A percentile compares a stretch with the other conserved stretches of the same genome.
phyloP scores from a whole-genome alignment of 371 early-diverging fungal species.

The Chytridiales sp. region DNA sequence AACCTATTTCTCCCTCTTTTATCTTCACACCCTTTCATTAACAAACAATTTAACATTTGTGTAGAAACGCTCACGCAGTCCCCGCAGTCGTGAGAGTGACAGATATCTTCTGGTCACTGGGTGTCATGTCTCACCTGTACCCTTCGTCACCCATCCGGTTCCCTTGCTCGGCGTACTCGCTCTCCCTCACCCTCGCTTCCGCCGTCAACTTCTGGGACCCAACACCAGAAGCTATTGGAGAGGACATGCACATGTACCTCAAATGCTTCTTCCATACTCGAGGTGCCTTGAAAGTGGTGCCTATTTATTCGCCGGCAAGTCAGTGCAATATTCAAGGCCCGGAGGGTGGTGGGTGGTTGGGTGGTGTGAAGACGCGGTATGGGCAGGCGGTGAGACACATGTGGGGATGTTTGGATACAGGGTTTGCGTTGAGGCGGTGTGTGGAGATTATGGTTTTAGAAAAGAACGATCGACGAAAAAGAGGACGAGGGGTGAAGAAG shows the following conservation, averaged over 20 bases:
- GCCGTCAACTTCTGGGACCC: conserved; percentile 77
- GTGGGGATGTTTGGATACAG: conserved; percentile 52
- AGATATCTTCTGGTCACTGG: conserved; percentile 76
- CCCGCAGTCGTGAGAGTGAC: conserved; percentile 73
- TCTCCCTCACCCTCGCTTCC: conserved; percentile 67
- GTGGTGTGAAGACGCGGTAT: conserved; percentile 59
- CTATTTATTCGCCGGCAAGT: conserved; percentile 74
- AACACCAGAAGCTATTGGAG: conserved; percentile 75
- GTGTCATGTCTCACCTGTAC: conserved; percentile 76
- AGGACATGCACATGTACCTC: conserved; percentile 84
- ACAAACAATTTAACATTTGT: conserved; percentile 57
- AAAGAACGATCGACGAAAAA: too few relatives aligned
- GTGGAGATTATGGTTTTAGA: too few relatives aligned
- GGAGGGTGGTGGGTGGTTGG: conserved; percentile 41
- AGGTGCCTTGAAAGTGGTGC: conserved; percentile 60
- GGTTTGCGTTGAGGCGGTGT: conserved; percentile 42
- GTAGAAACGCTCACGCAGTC: conserved; percentile 68
- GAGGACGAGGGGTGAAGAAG: too few relatives aligned
- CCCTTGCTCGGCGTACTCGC: conserved; percentile 75
- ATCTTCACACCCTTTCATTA: conserved; percentile 62
- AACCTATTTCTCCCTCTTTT: conserved; percentile 35
- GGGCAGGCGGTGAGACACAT: conserved; percentile 73
- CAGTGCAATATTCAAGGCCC: conserved; percentile 67
- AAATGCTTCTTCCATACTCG: conserved; percentile 76
- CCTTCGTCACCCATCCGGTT: conserved; percentile 62